A percentile compares a stretch with the other conserved stretches of the same genome.
Conservation (phyloP, 2,329 filamentous ascomycete species). For the Epichloe baconii region DNA sequence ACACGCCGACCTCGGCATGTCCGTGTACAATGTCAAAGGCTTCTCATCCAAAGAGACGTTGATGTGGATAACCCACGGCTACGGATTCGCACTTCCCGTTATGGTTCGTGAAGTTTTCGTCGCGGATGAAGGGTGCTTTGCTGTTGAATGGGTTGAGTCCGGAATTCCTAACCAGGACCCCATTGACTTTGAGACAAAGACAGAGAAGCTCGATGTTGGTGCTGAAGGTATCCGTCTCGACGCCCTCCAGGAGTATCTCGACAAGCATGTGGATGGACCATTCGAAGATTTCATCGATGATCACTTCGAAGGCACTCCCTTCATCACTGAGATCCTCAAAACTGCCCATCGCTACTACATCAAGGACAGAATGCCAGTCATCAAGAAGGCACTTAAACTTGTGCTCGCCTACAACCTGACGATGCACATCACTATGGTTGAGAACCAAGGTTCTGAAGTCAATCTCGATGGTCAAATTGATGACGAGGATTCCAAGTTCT, state of each 20-base stretch:
- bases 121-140: conserved; percentile 82
- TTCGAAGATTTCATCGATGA: conserved; percentile 93
- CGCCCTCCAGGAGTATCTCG: conserved; percentile 79
- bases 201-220: conserved; percentile 78
- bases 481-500: conserved; percentile 74
- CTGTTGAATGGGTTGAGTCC: conserved; percentile 85
- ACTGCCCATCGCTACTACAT: conserved; percentile 87
- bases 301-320: conserved; percentile 90
- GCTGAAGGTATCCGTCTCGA: conserved; percentile 74
- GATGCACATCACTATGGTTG: conserved; percentile 85
- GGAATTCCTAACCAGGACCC: conserved; percentile 54
- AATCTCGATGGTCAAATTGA: conserved; percentile 70
- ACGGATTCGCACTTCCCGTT: conserved; percentile 84
- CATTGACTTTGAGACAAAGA: conserved; percentile 72
- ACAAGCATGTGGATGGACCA: conserved; percentile 83
- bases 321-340: conserved; percentile 92
- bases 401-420: conserved; percentile 94
- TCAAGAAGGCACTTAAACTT: conserved; percentile 90
- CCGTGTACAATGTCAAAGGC: conserved; percentile 90
- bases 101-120: conserved; percentile 91
- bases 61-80: conserved; percentile 93
- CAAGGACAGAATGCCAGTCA: conserved; percentile 76
- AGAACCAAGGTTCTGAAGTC: conserved; percentile 74
- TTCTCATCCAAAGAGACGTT: conserved; percentile 52
- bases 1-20: conserved; percentile 75